Conservation (phyloP, 768 basidiomycete genomes). For the Basidioascus undulatus region DNA sequence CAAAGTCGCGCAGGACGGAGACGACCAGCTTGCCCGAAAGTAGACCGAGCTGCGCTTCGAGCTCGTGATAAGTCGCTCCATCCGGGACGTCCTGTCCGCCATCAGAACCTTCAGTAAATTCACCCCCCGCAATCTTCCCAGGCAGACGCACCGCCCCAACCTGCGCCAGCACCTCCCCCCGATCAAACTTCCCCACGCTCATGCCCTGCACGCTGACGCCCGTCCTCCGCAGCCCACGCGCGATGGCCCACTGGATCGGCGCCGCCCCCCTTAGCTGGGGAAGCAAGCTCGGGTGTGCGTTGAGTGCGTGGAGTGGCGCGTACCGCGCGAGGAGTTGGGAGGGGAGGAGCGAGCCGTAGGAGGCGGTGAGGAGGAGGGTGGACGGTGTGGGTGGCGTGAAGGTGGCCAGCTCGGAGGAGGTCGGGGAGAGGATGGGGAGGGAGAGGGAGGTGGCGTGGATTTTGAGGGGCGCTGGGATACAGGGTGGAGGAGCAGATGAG, state of each 20-base stretch:
- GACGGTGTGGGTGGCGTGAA: neutral
- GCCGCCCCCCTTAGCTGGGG: constrained; percentile 12
- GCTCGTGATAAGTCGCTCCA: too few species aligned
- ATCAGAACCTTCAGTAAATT: too few species aligned
- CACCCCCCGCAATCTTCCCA: too few species aligned
- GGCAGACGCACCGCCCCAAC: neutral
- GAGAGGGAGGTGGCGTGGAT: neutral
- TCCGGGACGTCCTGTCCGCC: too few species aligned
- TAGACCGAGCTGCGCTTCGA: too few species aligned
- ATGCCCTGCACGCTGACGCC: constrained; percentile 5
- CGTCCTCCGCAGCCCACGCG: constrained; percentile 6
- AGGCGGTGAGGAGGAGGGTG: constrained; percentile 12
- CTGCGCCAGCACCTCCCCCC: constrained; percentile 3
- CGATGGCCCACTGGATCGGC: constrained; percentile 12
- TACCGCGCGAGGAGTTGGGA: constrained; percentile 7
- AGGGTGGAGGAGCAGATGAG: neutral
- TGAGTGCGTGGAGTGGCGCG: constrained; percentile 9
- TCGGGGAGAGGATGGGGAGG: neutral
- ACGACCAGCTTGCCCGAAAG: too few species aligned
- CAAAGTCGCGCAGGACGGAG: too few species aligned
- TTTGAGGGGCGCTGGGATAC: neutral
- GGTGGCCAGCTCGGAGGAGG: neutral
- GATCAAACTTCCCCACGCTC: constrained; percentile 2
- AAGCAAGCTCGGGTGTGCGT: constrained; percentile 13
- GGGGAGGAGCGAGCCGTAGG: constrained; percentile 13